phyloP scores from a whole-genome alignment of 2,329 filamentous ascomycete genomes.

The Aureobasidium lini region DNA sequence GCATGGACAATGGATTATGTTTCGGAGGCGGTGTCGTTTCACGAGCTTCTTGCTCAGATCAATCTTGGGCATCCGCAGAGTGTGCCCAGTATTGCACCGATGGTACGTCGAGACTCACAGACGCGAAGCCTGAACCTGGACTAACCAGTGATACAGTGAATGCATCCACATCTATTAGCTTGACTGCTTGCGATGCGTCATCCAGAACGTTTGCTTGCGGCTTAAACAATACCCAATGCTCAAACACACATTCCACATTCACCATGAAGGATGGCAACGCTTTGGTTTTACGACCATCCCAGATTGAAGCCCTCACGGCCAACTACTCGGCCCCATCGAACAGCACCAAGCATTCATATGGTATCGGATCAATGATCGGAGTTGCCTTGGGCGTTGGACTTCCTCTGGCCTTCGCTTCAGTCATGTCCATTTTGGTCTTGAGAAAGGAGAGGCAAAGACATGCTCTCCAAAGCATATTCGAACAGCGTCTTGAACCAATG shows the following conservation, averaged over 20 bases:
- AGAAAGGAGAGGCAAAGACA: constrained; percentile 17
- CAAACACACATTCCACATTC: constrained; percentile 21
- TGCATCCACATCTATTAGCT: constrained; percentile 6
- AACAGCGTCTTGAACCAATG: constrained; percentile 2
- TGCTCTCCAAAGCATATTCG: constrained; percentile 26
- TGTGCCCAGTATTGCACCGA: constrained; percentile 25
- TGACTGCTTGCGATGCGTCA: constrained; percentile 14
- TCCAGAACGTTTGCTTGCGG: constrained; percentile 27
- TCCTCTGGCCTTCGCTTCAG: constrained; percentile 23
- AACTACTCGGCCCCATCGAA: constrained; percentile 14
- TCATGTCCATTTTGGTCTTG: constrained; percentile 19
- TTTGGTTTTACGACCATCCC: constrained; percentile 23
- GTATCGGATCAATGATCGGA: constrained; percentile 23
- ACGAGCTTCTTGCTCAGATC: constrained; percentile 26
- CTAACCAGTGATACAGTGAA: not conserved
- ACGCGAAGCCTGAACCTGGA: not conserved
- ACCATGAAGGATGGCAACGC: constrained; percentile 19
- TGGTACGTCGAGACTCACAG: constrained; percentile 14
- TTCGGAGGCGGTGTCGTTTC: constrained; percentile 24
- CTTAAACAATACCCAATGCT: constrained; percentile 21
- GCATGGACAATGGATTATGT: constrained; percentile 27
- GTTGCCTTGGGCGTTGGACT: constrained; percentile 24
- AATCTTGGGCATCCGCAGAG: constrained; percentile 23
- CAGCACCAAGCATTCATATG: constrained; percentile 16
- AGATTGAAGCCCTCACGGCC: constrained; percentile 22